Evolutionary conservation across 2,329 filamentous ascomycete species (phyloP).

Genomic region (Stagonosporopsis vannaccii): DNA sequence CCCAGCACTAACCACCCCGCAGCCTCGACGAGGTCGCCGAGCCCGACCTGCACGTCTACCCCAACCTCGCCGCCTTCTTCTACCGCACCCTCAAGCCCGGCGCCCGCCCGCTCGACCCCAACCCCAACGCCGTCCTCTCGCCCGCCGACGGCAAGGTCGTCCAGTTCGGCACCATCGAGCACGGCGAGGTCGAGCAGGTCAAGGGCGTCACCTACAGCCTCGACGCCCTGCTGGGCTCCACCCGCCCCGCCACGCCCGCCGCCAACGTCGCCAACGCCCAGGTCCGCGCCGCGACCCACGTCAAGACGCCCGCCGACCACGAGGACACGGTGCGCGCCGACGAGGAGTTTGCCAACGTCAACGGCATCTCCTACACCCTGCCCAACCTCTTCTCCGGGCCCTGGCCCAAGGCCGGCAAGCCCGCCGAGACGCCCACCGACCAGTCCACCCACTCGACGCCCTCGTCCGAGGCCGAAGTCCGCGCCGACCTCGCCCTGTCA

Average conservation of each 20-base stretch:
- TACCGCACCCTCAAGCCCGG: conserved; percentile 94
- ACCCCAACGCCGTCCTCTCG: conserved; percentile 80
- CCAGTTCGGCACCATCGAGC: conserved; percentile 89
- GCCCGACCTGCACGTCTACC: conserved; percentile 85
- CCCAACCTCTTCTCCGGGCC: conserved; percentile 84
- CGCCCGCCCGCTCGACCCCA: conserved; percentile 80
- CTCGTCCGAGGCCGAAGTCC: conserved; percentile 81
- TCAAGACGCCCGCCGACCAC: conserved; percentile 48
- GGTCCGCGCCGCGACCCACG: conserved; percentile 33
- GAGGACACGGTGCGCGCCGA: conserved; percentile 77
- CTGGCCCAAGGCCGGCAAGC: conserved; percentile 52
- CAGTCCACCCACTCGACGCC: conserved; percentile 73
- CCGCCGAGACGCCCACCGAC: conserved; percentile 68
- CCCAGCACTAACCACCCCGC: conserved; percentile 35
- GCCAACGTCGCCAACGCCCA: conserved; percentile 33
- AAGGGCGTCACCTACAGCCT: conserved; percentile 98
- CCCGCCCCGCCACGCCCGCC: conserved; percentile 54
- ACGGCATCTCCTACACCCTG: conserved; percentile 94
- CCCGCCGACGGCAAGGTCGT: conserved; percentile 91
- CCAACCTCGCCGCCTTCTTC: conserved; percentile 96
- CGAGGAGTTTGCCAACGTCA: conserved; percentile 91
- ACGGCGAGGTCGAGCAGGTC: conserved; percentile 96
- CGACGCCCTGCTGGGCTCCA: conserved; percentile 81
- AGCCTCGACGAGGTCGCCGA: conserved; percentile 87
- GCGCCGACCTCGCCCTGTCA: conserved; percentile 79